phyloP scores from a whole-genome alignment of 768 basidiomycete genomes.

The Tephrocybe sp. region DNA sequence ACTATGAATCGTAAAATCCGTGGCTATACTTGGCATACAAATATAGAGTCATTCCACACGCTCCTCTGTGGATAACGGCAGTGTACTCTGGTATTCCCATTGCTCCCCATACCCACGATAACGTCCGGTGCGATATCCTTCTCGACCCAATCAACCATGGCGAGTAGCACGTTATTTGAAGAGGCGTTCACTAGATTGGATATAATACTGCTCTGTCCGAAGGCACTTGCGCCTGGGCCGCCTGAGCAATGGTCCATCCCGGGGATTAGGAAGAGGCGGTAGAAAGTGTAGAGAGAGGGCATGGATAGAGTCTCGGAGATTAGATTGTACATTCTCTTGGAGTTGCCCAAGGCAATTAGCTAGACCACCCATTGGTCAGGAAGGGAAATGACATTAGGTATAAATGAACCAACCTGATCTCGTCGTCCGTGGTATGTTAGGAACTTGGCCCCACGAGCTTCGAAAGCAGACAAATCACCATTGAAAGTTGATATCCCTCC shows the following conservation, averaged over 20 bases:
- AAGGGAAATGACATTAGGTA: neutral
- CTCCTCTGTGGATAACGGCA: conserved; percentile 10
- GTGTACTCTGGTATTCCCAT: conserved; percentile 2
- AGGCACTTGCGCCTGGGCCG: conserved; percentile 8
- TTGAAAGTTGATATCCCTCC: conserved; percentile 8
- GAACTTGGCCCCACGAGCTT: conserved; percentile 10
- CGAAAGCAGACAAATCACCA: conserved; percentile 8
- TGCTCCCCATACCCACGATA: neutral
- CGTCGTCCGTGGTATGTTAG: conserved; percentile 15
- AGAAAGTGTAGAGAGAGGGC: conserved; percentile 8
- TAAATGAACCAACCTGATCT: conserved; percentile 6
- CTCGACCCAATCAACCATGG: conserved; percentile 15
- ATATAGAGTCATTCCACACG: neutral
- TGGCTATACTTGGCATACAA: conserved; percentile 1
- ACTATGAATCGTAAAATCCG: no score
- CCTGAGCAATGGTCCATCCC: conserved; percentile 12
- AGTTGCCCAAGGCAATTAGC: conserved; percentile 13
- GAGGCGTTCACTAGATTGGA: conserved; percentile 8
- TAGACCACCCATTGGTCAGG: neutral
- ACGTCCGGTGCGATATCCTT: conserved; percentile 7
- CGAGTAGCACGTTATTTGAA: conserved; percentile 8
- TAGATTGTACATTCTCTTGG: no score
- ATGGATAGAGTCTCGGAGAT: no score
- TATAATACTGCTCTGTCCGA: conserved; percentile 7
- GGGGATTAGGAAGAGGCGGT: conserved; percentile 12